These are phyloP conservation scores for Arthrobotrys musiformis DNA, from an alignment of 2,329 filamentous ascomycete genomes.

Conservation along the genomic window DNA sequence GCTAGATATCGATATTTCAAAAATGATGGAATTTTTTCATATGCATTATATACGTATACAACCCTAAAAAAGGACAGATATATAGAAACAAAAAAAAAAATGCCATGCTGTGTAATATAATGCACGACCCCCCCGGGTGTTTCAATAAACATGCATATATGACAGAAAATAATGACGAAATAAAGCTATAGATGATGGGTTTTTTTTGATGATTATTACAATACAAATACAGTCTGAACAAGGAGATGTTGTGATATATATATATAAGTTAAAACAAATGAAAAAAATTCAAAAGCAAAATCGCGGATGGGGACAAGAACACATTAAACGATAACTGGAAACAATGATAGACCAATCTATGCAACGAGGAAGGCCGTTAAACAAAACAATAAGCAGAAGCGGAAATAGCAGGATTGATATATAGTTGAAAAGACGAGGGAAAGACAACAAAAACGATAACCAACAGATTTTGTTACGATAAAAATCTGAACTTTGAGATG, in stretches of 20 bases:
- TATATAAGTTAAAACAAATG: conserved; percentile 18
- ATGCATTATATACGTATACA: not conserved
- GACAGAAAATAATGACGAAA: conserved; percentile 3
- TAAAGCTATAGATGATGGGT: conserved; percentile 11
- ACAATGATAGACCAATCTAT: conserved; percentile 48
- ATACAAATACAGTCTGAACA: conserved; percentile 15
- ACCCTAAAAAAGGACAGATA: too few species aligned
- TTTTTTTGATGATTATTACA: not conserved
- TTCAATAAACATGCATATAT: not conserved
- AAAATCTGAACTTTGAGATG: conserved; percentile 32
- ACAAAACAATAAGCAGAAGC: not conserved
- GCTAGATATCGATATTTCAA: too few species aligned
- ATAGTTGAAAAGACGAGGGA: not conserved
- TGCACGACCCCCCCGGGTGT: too few species aligned
- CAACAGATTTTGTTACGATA: conserved; percentile 19
- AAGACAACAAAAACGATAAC: not conserved
- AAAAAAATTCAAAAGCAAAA: not conserved
- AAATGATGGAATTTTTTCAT: too few species aligned
- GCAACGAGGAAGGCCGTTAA: conserved; percentile 42
- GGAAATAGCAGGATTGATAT: not conserved
- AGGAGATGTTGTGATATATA: not conserved
- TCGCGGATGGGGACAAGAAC: not conserved
- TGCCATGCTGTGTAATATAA: conserved; percentile 1
- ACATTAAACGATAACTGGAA: not conserved
- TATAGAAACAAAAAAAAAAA: conserved; percentile 55